Conservation (phyloP, 768 basidiomycete species). For the Termitomyces sp. region DNA sequence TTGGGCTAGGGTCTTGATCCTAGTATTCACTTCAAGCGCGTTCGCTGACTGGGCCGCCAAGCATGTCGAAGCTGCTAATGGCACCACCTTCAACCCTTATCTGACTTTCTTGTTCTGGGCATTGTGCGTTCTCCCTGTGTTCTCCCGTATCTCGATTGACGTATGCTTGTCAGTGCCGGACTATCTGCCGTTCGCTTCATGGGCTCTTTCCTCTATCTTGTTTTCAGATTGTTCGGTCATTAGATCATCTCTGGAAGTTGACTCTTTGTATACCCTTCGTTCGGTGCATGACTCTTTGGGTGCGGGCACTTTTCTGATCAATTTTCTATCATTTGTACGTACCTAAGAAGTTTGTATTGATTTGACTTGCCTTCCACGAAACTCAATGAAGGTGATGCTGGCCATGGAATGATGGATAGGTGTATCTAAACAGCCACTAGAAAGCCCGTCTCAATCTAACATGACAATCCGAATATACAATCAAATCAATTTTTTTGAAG, state of each 20-base stretch:
- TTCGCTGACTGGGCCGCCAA: slow-evolving; percentile 71
- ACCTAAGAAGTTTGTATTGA: neutral
- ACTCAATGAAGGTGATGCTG: neutral
- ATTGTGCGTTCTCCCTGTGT: slow-evolving; percentile 20
- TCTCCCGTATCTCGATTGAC: neutral
- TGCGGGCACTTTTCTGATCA: neutral
- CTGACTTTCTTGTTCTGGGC: slow-evolving; percentile 69
- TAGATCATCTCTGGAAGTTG: slow-evolving; percentile 23
- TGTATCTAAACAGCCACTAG: too few relatives aligned
- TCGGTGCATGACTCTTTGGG: neutral
- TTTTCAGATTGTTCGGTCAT: slow-evolving; percentile 69
- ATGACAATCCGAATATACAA: neutral
- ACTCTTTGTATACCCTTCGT: neutral
- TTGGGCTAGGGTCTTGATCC: slow-evolving; percentile 57
- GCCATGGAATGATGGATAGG: neutral
- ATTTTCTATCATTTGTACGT: neutral
- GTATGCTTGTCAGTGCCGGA: slow-evolving; percentile 50
- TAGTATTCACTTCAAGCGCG: slow-evolving; percentile 71
- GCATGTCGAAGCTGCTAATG: slow-evolving; percentile 47
- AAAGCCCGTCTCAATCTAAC: too few relatives aligned
- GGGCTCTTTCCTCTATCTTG: slow-evolving; percentile 74
- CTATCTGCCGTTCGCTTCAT: slow-evolving; percentile 78
- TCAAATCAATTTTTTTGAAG: neutral
- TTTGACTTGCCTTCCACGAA: neutral
- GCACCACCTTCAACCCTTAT: slow-evolving; percentile 83